Base-by-base conservation (phyloP, 352 stramenopile genomes). In the Globisporangium takayamanum region DNA sequence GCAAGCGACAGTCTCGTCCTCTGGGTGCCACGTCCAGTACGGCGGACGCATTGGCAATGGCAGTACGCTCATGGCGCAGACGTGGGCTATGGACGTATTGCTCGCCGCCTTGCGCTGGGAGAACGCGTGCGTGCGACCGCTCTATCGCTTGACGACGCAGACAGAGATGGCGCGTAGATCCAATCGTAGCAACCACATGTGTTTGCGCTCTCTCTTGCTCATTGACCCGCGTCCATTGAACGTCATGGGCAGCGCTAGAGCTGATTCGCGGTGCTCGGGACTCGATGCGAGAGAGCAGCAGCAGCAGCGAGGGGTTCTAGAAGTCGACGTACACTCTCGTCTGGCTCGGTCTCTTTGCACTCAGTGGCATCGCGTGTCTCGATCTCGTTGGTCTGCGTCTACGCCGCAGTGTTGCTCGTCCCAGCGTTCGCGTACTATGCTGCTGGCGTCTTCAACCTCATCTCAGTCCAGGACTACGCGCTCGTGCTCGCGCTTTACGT, bases 101-200 rank as follows among this genome's bases (percentile, higher is more conserved):
- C 64, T 63, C 25, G 63, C 66, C 5, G 61, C 66, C 42, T 53
- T 78, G 51, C 64, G 70, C 20, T 78, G 67, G 70, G 67, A 78
- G 50, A 69, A 39, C 28, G 53, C 53, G 6, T 59, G 53, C 18
- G 26, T 59, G 1, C 39, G 14, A 7, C 53, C 53, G 18, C 42
- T 59, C 6, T 59, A 59, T 41, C 41, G 53, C 15, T 30, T 59
- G 12, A 33, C 28, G 15, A 41, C 22, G 26, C 33, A 39, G 41
- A 22, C 22, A 22, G 22, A 22, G 22, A 22, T 22, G 22, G 22
- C 22, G 22, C 22, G 22, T 22, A 22, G 22, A 22, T 22, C 22
- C 22, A 22, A 22, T 22, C 22, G 22, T 22, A 22, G 22, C 22
- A 22, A 22, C 22, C 22, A 22, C 22, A 22, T 22, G 22, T 22